Base-by-base conservation (phyloP, 176 grass and related monocot species). In the Juncus inflexus region DNA sequence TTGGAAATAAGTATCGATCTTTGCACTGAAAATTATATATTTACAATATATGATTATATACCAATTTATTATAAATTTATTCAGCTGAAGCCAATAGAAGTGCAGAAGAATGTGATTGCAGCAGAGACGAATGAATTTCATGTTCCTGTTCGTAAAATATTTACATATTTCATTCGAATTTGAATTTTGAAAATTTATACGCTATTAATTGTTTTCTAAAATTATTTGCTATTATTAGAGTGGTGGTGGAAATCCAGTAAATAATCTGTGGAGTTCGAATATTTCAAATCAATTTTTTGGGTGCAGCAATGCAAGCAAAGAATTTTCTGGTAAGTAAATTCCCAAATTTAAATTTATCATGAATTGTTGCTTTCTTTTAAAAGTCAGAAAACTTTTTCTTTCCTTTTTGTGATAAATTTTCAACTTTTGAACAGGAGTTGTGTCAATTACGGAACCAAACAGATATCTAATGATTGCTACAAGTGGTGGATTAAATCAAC, bases 401-500 rank as follows among this genome's bases (percentile, higher is more conserved):
- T 42, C 38, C 39, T 61, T 28, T 15, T 9, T 43, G n/a, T 4
- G 11, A 8, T 5, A 67, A 70, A 42, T 57, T 70, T 4, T 42
- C 4, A 42, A 12, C 42, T 78, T 14, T 64, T 70, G 11, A 52
- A 55, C 76, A 90, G 94, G 64, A 69, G 62, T 64, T 35, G 75
- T 64, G 63, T 56, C 75, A 40, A 77, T 86, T 50, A 88, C 89
- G 5, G 61, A 78, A 50, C 54, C 80, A 62, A 68, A 99, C 37
- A 84, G 89, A 45, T 99, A 86, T 57, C 61, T 99, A 64, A 92
- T 92, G 85, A 90, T 99, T 63, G 94, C 85, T 3, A 99, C 94
- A 43, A 99, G 94, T 65, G 94, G 94, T 7, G 94, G 94, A 11
- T 75, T 99, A 42, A 99, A 99, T 73, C 94, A 99, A 74, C 94